Evolutionary conservation across 106 monocot species (phyloP), one percentile per base, ranked within the genome.

Genomic region (Dioscorea alata): DNA sequence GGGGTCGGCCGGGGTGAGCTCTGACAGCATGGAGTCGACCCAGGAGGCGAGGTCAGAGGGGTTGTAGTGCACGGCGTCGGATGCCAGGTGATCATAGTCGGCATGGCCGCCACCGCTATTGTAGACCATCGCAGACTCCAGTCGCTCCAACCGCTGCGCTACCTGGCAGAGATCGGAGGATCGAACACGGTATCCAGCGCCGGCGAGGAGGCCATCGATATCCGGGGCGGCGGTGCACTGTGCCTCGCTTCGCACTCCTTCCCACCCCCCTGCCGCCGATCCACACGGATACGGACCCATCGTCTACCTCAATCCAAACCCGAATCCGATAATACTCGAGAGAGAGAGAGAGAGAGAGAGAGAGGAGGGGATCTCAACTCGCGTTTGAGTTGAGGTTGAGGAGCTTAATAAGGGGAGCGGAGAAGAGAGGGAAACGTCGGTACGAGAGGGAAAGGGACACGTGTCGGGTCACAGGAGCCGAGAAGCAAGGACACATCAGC

Each of bases 121-220:
- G 57, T 48, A 5, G 31, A 71, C 28, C 57, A 77, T 56, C 18
- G 28, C 64, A 15, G 64, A 69, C 56, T 76, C 76, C 18, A 75
- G 70, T 33, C 24, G 63, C 69, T 69, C 70, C 28, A 71, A 9
- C 21, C 65, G 64, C 57, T 65, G 77, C 0, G 70, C 70, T 25
- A 71, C 77, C 25, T 77, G 70, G 63, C 53, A 61, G 31, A 80
- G 80, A 35, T 80, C 80, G 4, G 80, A 80, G 16, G 80, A 80
- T 8, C 74, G 80, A 4, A 80, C 80, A 0, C 64, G 25, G 74
- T 80, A 80, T 4, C 80, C 74, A 7, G 80, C 80, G 14, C 70
- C 74, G 15, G 74, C 74, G 2, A 80, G 80, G 4, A 54, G 74
- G 49, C 58, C 52, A 20, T 77, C 77, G 28, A 77, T 50, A n/a